Conservation (phyloP, 2,329 filamentous ascomycete species). For the Epichloe brachyelytri region DNA sequence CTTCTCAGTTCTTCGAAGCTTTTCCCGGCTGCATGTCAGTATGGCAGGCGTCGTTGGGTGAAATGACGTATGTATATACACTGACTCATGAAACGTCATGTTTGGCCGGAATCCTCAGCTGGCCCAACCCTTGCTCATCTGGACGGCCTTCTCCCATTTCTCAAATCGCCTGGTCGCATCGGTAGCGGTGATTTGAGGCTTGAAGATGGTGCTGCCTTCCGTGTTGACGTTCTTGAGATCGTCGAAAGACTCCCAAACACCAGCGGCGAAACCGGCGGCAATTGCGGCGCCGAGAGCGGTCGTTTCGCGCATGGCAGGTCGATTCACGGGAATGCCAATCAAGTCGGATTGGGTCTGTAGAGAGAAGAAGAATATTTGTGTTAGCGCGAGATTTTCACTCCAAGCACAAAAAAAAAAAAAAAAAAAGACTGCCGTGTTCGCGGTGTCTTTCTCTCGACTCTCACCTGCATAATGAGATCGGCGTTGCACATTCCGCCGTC, state of each 20-base stretch:
- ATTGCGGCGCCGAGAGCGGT: constrained; percentile 73
- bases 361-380: not conserved
- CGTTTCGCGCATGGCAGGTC: constrained; percentile 72
- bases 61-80: not conserved
- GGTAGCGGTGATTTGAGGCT: constrained; percentile 47
- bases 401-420: not conserved
- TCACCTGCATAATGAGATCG: constrained; percentile 61
- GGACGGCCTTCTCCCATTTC: constrained; percentile 63
- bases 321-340: constrained; percentile 64
- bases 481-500: constrained; percentile 76
- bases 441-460: constrained; percentile 7
- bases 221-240: constrained; percentile 61
- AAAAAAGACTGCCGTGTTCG: not conserved
- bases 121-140: constrained; percentile 67
- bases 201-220: constrained; percentile 55
- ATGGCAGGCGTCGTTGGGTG: too few relatives aligned
- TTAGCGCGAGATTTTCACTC: not conserved
- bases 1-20: too few relatives aligned
- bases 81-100: not conserved
- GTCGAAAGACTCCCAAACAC: constrained; percentile 60
- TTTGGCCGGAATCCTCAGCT: constrained; percentile 10
- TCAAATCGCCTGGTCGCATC: constrained; percentile 51
- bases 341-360: constrained; percentile 61
- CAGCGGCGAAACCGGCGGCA: constrained; percentile 65
- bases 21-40: too few relatives aligned